Evolutionary conservation across 176 grass and related monocot genomes (phyloP), one percentile per base, ranked within the genome.

Genomic region (Paspalum notatum): DNA sequence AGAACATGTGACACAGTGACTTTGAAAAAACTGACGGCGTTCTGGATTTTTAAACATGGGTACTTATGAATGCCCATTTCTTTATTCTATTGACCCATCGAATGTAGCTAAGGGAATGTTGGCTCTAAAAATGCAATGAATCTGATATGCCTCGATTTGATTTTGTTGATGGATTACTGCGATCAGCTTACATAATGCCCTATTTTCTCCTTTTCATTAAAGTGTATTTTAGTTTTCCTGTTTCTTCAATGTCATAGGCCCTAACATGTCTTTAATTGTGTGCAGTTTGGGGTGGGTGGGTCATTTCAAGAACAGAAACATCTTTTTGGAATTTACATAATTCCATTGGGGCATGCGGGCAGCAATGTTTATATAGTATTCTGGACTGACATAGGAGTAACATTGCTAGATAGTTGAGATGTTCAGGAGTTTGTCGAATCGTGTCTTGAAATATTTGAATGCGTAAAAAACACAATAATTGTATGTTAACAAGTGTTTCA

Each of bases 351-450:
- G n/a, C n/a, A n/a, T n/a, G n/a, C n/a, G n/a, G n/a, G 5, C 26
- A 26, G 24, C 15, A 57, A 27, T 26, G 21, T 68, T 57, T 68
- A 17, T 42, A 55, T 68, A 49, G 53, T 14, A 9, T 5, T 45
- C 27, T 20, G 49, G 64, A 32, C 22, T 69, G n/a, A 5, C 52
- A 55, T 50, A 40, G 39, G 43, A 56, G 5, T 62, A 86, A 74
- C 25, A 43, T 39, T 72, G 20, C 20, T 72, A 78, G 59, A 78
- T 50, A 66, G 37, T 78, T 63, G 7, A 66, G 42, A 48, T 71
- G 45, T 64, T 63, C 25, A 9, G 15, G 38, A 51, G 56, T 76
- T 67, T 13, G 2, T 69, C 15, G 55, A 76, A 82, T 6, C 43
- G 20, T 56, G 48, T 10, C 46, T 22, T 68, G 32, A 43, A 55